Percentiles rank a stretch among this genome's conserved stretches.
These are phyloP conservation scores for Cladobotryum mycophilum DNA, from an alignment of 2,329 filamentous ascomycete species.

Conservation along the genomic window DNA sequence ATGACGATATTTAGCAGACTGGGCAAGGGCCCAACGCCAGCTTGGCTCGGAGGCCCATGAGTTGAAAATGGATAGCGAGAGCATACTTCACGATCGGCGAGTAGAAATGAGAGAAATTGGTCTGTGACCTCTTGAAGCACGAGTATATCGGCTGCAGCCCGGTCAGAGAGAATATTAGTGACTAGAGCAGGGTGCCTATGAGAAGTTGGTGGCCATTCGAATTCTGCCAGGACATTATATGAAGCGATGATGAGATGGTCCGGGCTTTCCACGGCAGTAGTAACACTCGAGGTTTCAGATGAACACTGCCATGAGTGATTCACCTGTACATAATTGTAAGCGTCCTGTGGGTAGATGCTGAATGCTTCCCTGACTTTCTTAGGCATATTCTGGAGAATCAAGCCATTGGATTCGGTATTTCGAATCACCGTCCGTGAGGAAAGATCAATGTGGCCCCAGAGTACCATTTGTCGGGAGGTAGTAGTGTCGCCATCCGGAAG, in stretches of 20 bases:
- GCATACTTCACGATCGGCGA: conserved; percentile 40
- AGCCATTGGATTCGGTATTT: background rate
- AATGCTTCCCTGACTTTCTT: background rate
- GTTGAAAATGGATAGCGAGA: conserved; percentile 49
- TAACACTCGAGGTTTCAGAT: background rate
- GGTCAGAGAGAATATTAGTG: conserved; percentile 35
- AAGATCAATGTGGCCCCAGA: conserved; percentile 47
- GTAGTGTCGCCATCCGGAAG: conserved; percentile 19
- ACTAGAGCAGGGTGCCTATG: conserved; percentile 38
- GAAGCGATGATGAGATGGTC: conserved; percentile 36
- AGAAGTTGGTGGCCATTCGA: conserved; percentile 38
- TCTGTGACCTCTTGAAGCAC: conserved; percentile 61
- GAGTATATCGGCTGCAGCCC: conserved; percentile 40
- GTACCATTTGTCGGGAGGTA: conserved; percentile 43
- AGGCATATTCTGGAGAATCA: background rate
- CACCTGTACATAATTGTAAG: background rate
- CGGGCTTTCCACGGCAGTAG: background rate
- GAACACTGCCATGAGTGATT: background rate
- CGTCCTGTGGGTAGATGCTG: background rate
- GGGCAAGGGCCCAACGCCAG: conserved; percentile 48
- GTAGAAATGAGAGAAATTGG: conserved; percentile 51
- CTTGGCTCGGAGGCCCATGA: conserved; percentile 48
- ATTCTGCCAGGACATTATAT: conserved; percentile 50
- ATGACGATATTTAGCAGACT: conserved; percentile 56
- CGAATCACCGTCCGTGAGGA: conserved; percentile 8